These are phyloP conservation scores for Mycena metata DNA, from an alignment of 768 basidiomycete species.

Conservation along the genomic window DNA sequence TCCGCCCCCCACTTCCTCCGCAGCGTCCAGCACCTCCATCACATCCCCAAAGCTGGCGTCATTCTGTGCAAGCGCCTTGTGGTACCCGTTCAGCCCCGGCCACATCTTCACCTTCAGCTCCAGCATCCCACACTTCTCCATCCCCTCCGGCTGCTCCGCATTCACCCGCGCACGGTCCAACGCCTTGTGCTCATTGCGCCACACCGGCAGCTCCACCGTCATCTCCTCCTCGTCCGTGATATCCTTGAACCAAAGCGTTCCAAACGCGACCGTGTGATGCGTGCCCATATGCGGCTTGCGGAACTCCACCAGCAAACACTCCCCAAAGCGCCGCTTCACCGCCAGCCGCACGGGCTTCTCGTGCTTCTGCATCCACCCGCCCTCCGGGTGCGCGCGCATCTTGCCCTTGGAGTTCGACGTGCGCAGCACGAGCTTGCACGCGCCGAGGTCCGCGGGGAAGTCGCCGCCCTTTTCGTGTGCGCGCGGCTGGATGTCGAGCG, in stretches of 20 bases:
- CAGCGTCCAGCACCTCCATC: conserved; percentile 60
- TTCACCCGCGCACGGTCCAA: conserved; percentile 39
- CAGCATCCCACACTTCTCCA: conserved; percentile 42
- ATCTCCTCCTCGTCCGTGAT: conserved; percentile 41
- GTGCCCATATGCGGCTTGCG: conserved; percentile 49
- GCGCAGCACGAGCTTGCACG: conserved; percentile 58
- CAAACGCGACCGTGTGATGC: conserved; percentile 53
- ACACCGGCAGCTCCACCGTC: conserved; percentile 28
- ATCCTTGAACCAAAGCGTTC: conserved; percentile 60
- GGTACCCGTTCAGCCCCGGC: conserved; percentile 60
- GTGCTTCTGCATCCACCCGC: conserved; percentile 51
- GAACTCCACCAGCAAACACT: conserved; percentile 56
- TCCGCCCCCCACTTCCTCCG: conserved; percentile 50
- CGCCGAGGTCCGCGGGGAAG: conserved; percentile 51
- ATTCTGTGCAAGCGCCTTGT: conserved; percentile 50
- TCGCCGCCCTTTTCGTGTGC: conserved; percentile 47
- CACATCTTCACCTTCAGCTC: conserved; percentile 55
- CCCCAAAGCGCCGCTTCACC: conserved; percentile 56
- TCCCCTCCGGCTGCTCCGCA: conserved; percentile 32
- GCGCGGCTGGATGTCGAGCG: conserved; percentile 63
- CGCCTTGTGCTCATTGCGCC: conserved; percentile 35
- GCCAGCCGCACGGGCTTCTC: conserved; percentile 51
- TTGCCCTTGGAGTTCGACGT: conserved; percentile 54
- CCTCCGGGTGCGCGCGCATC: conserved; percentile 46
- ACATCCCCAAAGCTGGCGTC: conserved; percentile 55